Evolutionary conservation across 148 eudicot genomes (phyloP).

Genomic region (Camellia sinensis): DNA sequence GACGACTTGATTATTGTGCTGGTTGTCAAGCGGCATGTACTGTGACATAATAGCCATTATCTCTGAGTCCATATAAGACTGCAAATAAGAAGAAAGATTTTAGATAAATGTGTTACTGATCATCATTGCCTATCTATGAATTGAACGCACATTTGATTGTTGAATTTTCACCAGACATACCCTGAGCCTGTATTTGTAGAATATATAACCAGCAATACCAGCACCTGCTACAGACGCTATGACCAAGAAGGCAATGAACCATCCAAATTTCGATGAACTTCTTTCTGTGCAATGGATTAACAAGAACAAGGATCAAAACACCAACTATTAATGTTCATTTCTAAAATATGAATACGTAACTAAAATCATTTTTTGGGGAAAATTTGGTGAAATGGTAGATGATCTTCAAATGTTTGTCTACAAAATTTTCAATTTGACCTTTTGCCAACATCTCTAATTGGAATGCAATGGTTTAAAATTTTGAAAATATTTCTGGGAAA

Average conservation of each 20-base stretch:
- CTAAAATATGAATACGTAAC: not conserved
- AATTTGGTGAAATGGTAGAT: not conserved
- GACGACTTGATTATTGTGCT: slow-evolving; percentile 48
- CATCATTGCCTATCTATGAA: not conserved
- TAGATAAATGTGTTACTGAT: not conserved
- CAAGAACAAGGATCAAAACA: slow-evolving; percentile 8
- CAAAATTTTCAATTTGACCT: too few relatives aligned
- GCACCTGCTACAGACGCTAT: slow-evolving; percentile 47
- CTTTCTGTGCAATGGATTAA: slow-evolving; percentile 42
- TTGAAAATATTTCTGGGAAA: too few relatives aligned
- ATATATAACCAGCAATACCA: slow-evolving; percentile 66
- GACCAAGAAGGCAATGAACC: slow-evolving; percentile 45
- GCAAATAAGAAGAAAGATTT: slow-evolving; percentile 15
- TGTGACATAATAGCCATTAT: slow-evolving; percentile 97
- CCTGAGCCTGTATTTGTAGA: slow-evolving; percentile 91
- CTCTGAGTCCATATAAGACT: slow-evolving; percentile 99
- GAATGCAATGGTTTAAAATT: too few relatives aligned
- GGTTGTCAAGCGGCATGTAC: slow-evolving; percentile 91
- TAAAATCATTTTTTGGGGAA: too few relatives aligned
- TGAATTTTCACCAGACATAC: slow-evolving; percentile 33
- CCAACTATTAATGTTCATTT: not conserved
- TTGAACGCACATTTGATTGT: not conserved
- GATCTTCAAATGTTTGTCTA: not conserved
- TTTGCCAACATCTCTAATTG: too few relatives aligned
- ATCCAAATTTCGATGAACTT: slow-evolving; percentile 47